Base-by-base conservation (phyloP, 2,329 filamentous ascomycete genomes). In the Botrytis hyacinthi region DNA sequence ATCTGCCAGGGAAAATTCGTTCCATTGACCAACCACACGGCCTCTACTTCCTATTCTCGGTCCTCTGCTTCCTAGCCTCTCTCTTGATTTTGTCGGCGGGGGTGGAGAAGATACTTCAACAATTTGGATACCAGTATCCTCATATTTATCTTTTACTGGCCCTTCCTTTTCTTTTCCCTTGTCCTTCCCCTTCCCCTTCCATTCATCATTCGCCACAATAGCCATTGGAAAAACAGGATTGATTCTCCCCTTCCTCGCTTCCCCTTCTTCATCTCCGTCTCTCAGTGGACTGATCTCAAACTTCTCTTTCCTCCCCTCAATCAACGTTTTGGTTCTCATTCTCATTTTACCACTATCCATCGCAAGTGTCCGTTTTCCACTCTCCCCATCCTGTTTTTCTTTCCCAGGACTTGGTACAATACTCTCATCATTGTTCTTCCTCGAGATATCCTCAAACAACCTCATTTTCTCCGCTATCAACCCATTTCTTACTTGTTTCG, bases 381-480 rank as follows among this genome's bases (percentile, higher is more conserved):
- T 70, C 59, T 74, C 72, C 69, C 71, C 26, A 48, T 66, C 46
- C 22, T 29, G 61, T n/a, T 57, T 42, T 32, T 32, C n/a, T 18
- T 69, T 42, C 48, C 42, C 37, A 57, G 48, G 37, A 32, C 65
- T 40, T 16, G 16, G 48, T 29, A 29, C 1, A 29, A 57, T 29
- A 29, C 51, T 57, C 51, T 57, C 6, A 32, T 3, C 29, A 26
- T 51, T 35, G 35, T 70, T 14, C 42, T 65, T 35, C 46, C 71
- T 71, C 18, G 46, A 40, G 1, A 72, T 73, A 1, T 48, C 70
- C 61, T 80, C 78, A 48, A 80, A 80, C 1, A 78, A 72, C 40
- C 76, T 78, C 18, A 80, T 70, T 61, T 74, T 78, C 37, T 80
- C 79, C 29, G 63, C 76, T 51, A 80, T 77, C 12, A 69, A n/a